Conservation (phyloP, 768 basidiomycete species). For the button mushroom (Agaricus bisporus) region DNA sequence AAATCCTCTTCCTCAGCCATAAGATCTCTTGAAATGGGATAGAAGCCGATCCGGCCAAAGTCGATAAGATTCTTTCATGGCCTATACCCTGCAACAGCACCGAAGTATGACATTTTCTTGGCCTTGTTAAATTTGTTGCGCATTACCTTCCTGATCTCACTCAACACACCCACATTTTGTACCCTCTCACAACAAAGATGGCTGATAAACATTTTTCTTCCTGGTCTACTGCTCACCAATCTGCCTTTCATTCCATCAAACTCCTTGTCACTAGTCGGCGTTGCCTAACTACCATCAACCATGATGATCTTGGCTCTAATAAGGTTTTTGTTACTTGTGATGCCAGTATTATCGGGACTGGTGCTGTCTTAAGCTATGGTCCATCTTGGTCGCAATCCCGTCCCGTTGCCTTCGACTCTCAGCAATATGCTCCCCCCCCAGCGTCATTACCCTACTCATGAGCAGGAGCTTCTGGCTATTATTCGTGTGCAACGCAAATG, state of each 20-base stretch:
- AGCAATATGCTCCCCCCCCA: too few species aligned
- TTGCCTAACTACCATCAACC: too few species aligned
- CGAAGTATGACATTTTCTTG: conserved; percentile 9
- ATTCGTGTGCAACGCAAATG: conserved; percentile 23
- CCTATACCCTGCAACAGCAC: conserved; percentile 12
- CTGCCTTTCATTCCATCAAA: too few species aligned
- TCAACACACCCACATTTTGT: background rate
- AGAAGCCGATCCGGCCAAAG: conserved; percentile 14
- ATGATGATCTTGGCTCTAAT: too few species aligned
- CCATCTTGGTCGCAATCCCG: too few species aligned
- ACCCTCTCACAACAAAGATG: conserved; percentile 4
- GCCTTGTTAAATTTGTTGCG: conserved; percentile 10
- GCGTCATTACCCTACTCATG: conserved; percentile 33
- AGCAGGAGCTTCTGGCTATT: conserved; percentile 33
- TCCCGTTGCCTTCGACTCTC: too few species aligned
- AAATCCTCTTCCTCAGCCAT: conserved; percentile 27
- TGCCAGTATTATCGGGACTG: too few species aligned
- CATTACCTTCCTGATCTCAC: conserved; percentile 12
- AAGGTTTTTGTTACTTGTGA: too few species aligned
- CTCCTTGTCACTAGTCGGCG: too few species aligned
- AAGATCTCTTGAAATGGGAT: conserved; percentile 29
- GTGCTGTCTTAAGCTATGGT: too few species aligned
- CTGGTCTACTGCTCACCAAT: too few species aligned
- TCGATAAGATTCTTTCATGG: conserved; percentile 20
- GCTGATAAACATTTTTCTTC: too few species aligned